A percentile compares a stretch with the other conserved stretches of the same genome.
phyloP scores from a whole-genome alignment of 2,329 filamentous ascomycete species.

The Triangularia verruculosa region DNA sequence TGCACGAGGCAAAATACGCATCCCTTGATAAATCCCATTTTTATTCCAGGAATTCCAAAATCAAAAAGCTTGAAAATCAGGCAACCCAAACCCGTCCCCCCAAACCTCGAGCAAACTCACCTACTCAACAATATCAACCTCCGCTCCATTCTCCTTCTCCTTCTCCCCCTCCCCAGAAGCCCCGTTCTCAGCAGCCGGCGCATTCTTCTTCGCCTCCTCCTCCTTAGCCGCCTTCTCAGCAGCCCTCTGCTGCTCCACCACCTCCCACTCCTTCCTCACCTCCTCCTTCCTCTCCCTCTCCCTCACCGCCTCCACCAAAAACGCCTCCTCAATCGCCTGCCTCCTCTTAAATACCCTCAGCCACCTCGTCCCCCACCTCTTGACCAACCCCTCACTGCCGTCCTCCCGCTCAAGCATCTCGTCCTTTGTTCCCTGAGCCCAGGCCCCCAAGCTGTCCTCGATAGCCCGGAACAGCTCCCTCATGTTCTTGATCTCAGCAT shows the following conservation, averaged over 20 bases:
- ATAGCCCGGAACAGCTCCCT: constrained; percentile 76
- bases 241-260: neutral
- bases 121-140: neutral
- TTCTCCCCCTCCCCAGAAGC: neutral
- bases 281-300: constrained; percentile 23
- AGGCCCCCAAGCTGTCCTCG: constrained; percentile 70
- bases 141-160: neutral
- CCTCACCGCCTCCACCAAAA: constrained; percentile 42
- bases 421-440: constrained; percentile 72
- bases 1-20: neutral
- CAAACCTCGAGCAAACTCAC: neutral
- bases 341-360: constrained; percentile 78
- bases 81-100: neutral
- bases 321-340: constrained; percentile 79
- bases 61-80: neutral
- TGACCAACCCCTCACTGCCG: constrained; percentile 61
- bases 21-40: neutral
- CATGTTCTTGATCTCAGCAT: constrained; percentile 70
- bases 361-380: constrained; percentile 83
- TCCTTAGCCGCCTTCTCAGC: neutral
- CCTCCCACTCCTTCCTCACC: neutral
- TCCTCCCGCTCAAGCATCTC: constrained; percentile 68
- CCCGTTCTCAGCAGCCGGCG: neutral
- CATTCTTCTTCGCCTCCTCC: neutral
- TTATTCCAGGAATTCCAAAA: neutral